phyloP scores from a whole-genome alignment of 78 protist genomes.

The Mantamonas sphyraenae region DNA sequence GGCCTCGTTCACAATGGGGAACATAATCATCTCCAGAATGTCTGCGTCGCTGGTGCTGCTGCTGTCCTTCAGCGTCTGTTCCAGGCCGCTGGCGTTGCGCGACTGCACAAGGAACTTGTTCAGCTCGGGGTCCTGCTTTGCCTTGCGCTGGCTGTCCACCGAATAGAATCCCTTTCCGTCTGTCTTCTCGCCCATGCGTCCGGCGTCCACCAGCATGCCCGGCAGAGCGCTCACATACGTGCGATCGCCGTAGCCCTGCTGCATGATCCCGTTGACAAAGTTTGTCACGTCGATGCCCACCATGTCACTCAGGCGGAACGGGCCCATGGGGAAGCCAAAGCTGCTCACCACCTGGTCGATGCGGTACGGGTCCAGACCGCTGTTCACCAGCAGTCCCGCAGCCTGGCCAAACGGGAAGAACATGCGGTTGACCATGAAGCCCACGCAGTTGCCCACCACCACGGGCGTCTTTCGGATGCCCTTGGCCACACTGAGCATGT shows the following conservation, averaged over 20 bases:
- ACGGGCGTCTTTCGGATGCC: slow-evolving; percentile 41
- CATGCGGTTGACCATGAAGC: slow-evolving; percentile 59
- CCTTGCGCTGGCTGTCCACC: background rate
- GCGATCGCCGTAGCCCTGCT: slow-evolving; percentile 35
- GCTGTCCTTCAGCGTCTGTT: background rate
- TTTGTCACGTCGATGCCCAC: slow-evolving; percentile 44
- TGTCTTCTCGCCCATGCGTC: slow-evolving; percentile 44
- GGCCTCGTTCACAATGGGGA: slow-evolving; percentile 44
- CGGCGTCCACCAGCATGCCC: background rate
- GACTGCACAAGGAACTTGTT: background rate
- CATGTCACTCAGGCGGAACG: slow-evolving; percentile 39
- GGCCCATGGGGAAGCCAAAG: slow-evolving; percentile 59
- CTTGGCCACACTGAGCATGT: slow-evolving; percentile 3
- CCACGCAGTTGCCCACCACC: slow-evolving; percentile 53
- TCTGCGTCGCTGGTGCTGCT: slow-evolving; percentile 23
- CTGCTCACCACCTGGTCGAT: slow-evolving; percentile 26
- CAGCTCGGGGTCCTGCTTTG: background rate
- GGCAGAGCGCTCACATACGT: slow-evolving; percentile 6
- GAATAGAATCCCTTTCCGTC: slow-evolving; percentile 30
- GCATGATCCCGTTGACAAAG: background rate
- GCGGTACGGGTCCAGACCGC: slow-evolving; percentile 6
- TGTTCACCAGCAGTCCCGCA: slow-evolving; percentile 31
- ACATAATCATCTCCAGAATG: slow-evolving; percentile 24
- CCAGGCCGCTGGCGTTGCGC: no score
- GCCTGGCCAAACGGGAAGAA: slow-evolving; percentile 10